Conservation (phyloP, 1,284 basidiomycete species). For the Tylopilus sp. region DNA sequence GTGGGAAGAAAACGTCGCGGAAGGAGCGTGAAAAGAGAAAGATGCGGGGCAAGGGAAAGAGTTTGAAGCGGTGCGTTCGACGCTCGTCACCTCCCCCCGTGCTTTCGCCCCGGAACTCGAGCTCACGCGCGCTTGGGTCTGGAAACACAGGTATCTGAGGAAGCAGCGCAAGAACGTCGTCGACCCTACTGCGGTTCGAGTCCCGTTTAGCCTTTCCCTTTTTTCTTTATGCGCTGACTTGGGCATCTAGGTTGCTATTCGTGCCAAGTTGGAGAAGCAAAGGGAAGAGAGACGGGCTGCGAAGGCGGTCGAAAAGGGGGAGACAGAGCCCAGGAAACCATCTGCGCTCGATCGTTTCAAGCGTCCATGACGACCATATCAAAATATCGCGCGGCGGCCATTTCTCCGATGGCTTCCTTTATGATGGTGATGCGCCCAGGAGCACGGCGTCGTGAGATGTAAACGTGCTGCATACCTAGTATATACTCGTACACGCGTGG, state of each 20-base stretch:
- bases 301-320: conserved; percentile 41
- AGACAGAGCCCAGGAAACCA: conserved; percentile 41
- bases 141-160: conserved; percentile 53
- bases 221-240: not conserved
- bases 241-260: conserved; percentile 55
- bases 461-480: not conserved
- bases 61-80: conserved; percentile 64
- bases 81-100: not conserved
- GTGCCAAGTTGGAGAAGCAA: conserved; percentile 65
- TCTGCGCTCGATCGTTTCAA: conserved; percentile 70
- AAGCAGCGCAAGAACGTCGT: conserved; percentile 93
- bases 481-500: not conserved
- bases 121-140: not conserved
- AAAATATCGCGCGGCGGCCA: not conserved
- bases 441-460: not conserved
- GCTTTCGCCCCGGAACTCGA: not conserved
- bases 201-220: not conserved
- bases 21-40: conserved; percentile 71
- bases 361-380: conserved; percentile 16
- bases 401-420: not conserved
- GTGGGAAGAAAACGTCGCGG: conserved; percentile 31
- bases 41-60: conserved; percentile 84
- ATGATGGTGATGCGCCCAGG: not conserved
- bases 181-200: conserved; percentile 76
- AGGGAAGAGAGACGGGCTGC: conserved; percentile 49